Percentiles rank a stretch among this genome's conserved stretches.
Conservation (phyloP, 345 rosid species). For the Boechera retrofracta region DNA sequence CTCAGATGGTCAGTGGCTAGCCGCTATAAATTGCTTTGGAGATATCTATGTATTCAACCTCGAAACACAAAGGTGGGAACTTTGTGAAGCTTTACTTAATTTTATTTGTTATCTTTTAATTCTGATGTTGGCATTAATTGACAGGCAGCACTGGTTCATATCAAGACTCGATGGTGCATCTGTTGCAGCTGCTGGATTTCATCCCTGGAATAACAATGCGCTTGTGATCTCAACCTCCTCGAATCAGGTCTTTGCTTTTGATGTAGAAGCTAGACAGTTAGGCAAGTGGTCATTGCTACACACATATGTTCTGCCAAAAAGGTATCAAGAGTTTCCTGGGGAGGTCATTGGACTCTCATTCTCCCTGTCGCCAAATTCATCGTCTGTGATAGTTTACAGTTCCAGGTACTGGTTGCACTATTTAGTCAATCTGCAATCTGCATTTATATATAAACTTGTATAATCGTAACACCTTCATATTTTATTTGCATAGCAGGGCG, state of each 20-base stretch:
- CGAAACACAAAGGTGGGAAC: constrained; percentile 72
- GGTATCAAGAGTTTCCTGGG: constrained; percentile 96
- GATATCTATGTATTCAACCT: constrained; percentile 82
- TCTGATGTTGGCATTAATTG: constrained; percentile 15
- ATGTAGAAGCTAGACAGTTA: constrained; percentile 86
- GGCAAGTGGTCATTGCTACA: constrained; percentile 86
- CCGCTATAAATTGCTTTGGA: constrained; percentile 93
- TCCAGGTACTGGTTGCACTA: constrained; percentile 63
- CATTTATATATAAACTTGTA: background rate
- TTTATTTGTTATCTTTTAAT: background rate
- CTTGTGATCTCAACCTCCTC: constrained; percentile 80
- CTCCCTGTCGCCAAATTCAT: constrained; percentile 59
- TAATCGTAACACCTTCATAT: background rate
- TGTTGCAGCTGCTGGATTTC: constrained; percentile 88
- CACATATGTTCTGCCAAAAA: constrained; percentile 65
- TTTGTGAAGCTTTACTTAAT: background rate
- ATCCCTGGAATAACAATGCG: constrained; percentile 70
- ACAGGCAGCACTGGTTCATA: constrained; percentile 98
- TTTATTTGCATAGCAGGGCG: constrained; percentile 61
- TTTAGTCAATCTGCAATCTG: background rate
- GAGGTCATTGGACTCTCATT: constrained; percentile 93
- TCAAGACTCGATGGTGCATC: constrained; percentile 92
- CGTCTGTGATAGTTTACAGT: constrained; percentile 73
- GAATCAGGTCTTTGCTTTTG: constrained; percentile 85
- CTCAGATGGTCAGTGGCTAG: constrained; percentile 90